These are phyloP conservation scores for Phytopythium sindhum DNA, from an alignment of 352 stramenopile genomes.

Conservation along the genomic window DNA sequence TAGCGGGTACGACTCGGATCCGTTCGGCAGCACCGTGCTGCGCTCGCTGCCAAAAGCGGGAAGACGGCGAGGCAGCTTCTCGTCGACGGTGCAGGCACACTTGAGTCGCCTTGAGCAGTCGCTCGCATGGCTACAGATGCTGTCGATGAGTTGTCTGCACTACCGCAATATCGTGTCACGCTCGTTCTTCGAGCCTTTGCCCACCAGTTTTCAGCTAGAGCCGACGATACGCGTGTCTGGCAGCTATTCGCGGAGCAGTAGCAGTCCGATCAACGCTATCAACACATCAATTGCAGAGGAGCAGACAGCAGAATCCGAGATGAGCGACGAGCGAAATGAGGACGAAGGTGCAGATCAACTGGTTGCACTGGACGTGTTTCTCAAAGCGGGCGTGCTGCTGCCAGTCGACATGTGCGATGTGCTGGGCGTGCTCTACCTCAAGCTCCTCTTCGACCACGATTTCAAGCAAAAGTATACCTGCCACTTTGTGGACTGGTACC, in stretches of 20 bases:
- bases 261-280: neutral
- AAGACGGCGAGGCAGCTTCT: conserved; percentile 31
- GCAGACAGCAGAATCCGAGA: neutral
- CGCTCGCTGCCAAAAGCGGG: conserved; percentile 45
- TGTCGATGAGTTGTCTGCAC: conserved; percentile 67
- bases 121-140: conserved; percentile 63
- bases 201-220: conserved; percentile 42
- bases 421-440: conserved; percentile 79
- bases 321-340: conserved; percentile 10
- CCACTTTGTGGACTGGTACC: conserved; percentile 80
- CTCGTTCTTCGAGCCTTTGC: conserved; percentile 59
- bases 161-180: conserved; percentile 60
- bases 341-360: conserved; percentile 19
- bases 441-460: conserved; percentile 72
- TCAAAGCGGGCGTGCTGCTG: conserved; percentile 67
- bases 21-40: conserved; percentile 29
- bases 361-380: conserved; percentile 62
- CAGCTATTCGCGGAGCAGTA: neutral
- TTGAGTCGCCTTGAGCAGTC: conserved; percentile 56
- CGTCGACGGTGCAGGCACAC: conserved; percentile 42
- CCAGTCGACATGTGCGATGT: conserved; percentile 69
- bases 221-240: neutral
- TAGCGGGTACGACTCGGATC: conserved; percentile 23
- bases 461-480: conserved; percentile 84
- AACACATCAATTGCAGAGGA: neutral